phyloP scores from a whole-genome alignment of 192 early-diverging fungal species.

The Gonapodya prolifera region DNA sequence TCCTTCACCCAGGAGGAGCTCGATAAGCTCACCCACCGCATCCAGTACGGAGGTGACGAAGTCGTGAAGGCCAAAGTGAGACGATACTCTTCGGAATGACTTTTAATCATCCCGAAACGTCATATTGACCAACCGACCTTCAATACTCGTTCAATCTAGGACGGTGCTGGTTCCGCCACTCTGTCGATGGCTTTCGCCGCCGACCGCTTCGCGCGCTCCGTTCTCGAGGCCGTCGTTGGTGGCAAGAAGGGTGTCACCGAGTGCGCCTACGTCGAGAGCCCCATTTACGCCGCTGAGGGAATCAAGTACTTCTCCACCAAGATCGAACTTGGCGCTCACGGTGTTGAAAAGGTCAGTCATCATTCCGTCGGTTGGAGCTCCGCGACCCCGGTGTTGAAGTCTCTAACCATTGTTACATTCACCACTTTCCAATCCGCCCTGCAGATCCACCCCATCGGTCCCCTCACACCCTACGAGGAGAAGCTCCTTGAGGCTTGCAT shows the following conservation, averaged over 20 bases:
- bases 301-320: constrained; percentile 61
- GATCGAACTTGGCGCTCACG: constrained; percentile 47
- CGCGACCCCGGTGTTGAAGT: no score
- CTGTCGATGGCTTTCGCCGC: constrained; percentile 81
- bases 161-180: constrained; percentile 63
- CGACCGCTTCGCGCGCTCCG: constrained; percentile 75
- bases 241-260: constrained; percentile 78
- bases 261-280: constrained; percentile 69
- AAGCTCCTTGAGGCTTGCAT: constrained; percentile 59
- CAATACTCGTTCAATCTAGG: no score
- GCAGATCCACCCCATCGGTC: constrained; percentile 66
- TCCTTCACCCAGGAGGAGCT: constrained; percentile 68
- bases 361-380: no score
- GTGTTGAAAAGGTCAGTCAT: no score
- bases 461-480: constrained; percentile 65
- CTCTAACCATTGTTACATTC: no score
- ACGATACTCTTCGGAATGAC: constrained; percentile 78
- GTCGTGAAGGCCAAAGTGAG: constrained; percentile 98
- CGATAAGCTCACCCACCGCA: constrained; percentile 81
- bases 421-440: no score
- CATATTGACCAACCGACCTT: neutral
- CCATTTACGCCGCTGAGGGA: constrained; percentile 39
- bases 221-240: constrained; percentile 63
- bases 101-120: constrained; percentile 15
- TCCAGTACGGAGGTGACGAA: constrained; percentile 97